Conservation (phyloP, 202 grass and related monocot species). For the Setaria italica region DNA sequence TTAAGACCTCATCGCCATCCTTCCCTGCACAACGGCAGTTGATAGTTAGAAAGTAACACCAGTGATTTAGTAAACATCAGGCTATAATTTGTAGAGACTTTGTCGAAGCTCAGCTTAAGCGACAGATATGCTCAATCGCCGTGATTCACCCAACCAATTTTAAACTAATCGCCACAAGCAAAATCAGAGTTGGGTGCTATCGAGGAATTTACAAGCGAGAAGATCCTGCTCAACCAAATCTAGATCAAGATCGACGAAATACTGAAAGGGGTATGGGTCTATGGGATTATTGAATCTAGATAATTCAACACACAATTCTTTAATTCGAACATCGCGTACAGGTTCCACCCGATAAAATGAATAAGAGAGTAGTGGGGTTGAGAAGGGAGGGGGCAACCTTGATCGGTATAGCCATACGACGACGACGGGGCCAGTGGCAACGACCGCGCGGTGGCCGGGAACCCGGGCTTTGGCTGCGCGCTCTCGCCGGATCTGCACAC, state of each 20-base stretch:
- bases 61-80: not conserved
- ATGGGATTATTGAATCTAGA: constrained; percentile 2
- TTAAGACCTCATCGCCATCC: constrained; percentile 5
- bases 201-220: too few relatives aligned
- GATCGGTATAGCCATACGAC: not conserved
- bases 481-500: constrained; percentile 6
- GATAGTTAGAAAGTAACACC: constrained; percentile 14
- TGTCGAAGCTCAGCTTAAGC: not conserved
- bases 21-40: constrained; percentile 37
- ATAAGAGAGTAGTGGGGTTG: not conserved
- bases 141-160: not conserved
- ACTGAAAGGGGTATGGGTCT: not conserved
- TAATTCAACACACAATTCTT: not conserved
- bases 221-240: constrained; percentile 1
- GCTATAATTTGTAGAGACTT: not conserved
- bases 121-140: not conserved
- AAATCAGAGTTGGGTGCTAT: not conserved
- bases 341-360: not conserved
- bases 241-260: constrained; percentile 9
- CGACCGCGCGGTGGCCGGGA: too few relatives aligned
- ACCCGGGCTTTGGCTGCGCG: not conserved
- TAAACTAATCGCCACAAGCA: not conserved
- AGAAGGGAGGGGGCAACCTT: not conserved
- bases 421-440: not conserved
- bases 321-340: not conserved